Base-by-base conservation (phyloP, 371 early-diverging fungal genomes). In the Quaeritorhiza haematococci region DNA sequence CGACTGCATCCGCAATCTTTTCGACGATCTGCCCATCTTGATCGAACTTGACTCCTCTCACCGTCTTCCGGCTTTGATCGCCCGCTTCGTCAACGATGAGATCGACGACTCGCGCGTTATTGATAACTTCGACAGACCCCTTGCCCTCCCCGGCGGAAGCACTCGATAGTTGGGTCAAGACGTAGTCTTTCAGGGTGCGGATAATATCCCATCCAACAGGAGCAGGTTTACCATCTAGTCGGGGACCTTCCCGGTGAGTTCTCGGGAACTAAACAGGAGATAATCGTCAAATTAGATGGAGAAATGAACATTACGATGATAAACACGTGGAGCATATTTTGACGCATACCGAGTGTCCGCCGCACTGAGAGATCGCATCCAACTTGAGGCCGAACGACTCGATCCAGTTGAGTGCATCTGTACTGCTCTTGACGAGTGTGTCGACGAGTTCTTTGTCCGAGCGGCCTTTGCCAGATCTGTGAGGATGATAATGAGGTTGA, bases 341-440 rank as follows among this genome's bases (percentile, higher is more conserved):
- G 29, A 10, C 29, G 45, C 53, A 33, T 44, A 55, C 53, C 13
- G 62, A 42, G 44, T 73, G 74, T 1, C 74, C 94, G 62, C 94
- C 94, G 44, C 90, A 77, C 59, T 88, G 89, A 27, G 91, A 84
- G 8, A 94, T 83, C 47, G 88, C 69, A 32, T 84, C 80, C 17
- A 94, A 74, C 58, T 86, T 86, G 34, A 94, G 64, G 10, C 76
- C 69, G 66, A 91, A 92, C 61, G 81, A 83, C 38, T 87, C 84
- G 35, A 65, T 23, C n/a, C 29, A 65, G 3, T 29, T 19, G 23
- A 48, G 41, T 8, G 65, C 65, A 29, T 55, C 56, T 7, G 28
- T 30, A 32, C 49, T 45, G 19, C 51, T 10, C 15, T 3, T 8
- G 3, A 56, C 51, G 21, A 65, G 54, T 21, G 35, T 46, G 4